A percentile compares a stretch with the other conserved stretches of the same genome.
phyloP scores from a whole-genome alignment of 2,329 filamentous ascomycete species.

The Alternaria longipes region DNA sequence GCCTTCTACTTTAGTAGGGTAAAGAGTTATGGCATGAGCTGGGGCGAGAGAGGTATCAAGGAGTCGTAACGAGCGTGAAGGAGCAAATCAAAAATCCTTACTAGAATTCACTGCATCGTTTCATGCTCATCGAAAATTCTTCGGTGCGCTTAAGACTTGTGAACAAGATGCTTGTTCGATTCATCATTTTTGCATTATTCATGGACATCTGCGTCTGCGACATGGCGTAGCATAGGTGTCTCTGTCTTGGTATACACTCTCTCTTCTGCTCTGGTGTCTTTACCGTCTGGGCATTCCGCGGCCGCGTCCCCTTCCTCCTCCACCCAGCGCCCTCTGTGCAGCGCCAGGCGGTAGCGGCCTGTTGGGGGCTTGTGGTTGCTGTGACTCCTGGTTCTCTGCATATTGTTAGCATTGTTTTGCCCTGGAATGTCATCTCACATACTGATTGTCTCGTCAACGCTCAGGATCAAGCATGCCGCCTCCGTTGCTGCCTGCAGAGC shows the following conservation, averaged over 20 bases:
- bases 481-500: constrained; percentile 96
- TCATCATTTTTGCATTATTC: constrained; percentile 42
- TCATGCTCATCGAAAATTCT: background rate
- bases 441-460: constrained; percentile 98
- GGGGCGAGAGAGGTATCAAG: constrained; percentile 32
- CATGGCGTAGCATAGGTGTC: constrained; percentile 19
- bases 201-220: constrained; percentile 40
- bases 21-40: constrained; percentile 64
- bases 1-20: constrained; percentile 70
- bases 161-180: constrained; percentile 2
- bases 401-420: constrained; percentile 26
- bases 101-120: background rate
- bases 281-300: constrained; percentile 84
- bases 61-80: background rate
- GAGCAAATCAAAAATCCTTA: background rate
- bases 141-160: background rate
- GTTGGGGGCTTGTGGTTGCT: constrained; percentile 80
- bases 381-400: constrained; percentile 87
- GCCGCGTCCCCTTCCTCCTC: constrained; percentile 65
- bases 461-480: constrained; percentile 92
- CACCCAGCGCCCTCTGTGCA: constrained; percentile 86
- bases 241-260: constrained; percentile 36
- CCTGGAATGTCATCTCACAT: constrained; percentile 37
- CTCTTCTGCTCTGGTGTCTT: constrained; percentile 8
- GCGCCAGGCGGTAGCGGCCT: constrained; percentile 71